Evolutionary conservation across 2,329 filamentous ascomycete species (phyloP).

Genomic region (Metarhizium humberi): DNA sequence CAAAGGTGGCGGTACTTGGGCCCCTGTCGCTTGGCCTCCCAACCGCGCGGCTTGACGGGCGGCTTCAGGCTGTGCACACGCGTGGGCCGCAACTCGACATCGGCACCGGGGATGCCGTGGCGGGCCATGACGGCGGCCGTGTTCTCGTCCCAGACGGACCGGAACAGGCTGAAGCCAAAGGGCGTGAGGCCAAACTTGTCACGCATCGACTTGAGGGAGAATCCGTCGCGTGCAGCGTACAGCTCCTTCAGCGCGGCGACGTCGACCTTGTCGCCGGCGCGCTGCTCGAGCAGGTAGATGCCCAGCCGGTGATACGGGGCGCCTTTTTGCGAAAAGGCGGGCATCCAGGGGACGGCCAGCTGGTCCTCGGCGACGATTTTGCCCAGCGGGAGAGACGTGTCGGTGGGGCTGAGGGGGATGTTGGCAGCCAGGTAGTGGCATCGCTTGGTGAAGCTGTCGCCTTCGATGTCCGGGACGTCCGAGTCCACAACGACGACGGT

Average conservation of each 20-base stretch:
- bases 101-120: conserved; percentile 62
- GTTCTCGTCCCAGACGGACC: conserved; percentile 79
- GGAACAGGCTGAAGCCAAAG: conserved; percentile 81
- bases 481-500: conserved; percentile 81
- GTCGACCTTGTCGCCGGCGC: conserved; percentile 48
- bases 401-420: conserved; percentile 42
- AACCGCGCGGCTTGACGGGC: conserved; percentile 51
- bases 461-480: conserved; percentile 74
- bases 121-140: conserved; percentile 83
- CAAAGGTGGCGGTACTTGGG: conserved; percentile 56
- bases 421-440: conserved; percentile 80
- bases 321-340: conserved; percentile 82
- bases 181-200: conserved; percentile 59
- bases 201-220: conserved; percentile 67
- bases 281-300: conserved; percentile 76
- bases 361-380: conserved; percentile 52
- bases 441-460: conserved; percentile 67
- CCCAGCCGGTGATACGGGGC: conserved; percentile 83
- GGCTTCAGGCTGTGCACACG: conserved; percentile 60
- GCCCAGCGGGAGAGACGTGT: conserved; percentile 54
- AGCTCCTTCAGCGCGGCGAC: conserved; percentile 44
- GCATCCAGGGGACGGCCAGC: conserved; percentile 71
- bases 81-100: conserved; percentile 77
- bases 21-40: conserved; percentile 57
- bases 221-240: conserved; percentile 50